Evolutionary conservation across 441 rosid species (phyloP), one percentile per base, ranked within the genome.

Genomic region (Breynia disticha): DNA sequence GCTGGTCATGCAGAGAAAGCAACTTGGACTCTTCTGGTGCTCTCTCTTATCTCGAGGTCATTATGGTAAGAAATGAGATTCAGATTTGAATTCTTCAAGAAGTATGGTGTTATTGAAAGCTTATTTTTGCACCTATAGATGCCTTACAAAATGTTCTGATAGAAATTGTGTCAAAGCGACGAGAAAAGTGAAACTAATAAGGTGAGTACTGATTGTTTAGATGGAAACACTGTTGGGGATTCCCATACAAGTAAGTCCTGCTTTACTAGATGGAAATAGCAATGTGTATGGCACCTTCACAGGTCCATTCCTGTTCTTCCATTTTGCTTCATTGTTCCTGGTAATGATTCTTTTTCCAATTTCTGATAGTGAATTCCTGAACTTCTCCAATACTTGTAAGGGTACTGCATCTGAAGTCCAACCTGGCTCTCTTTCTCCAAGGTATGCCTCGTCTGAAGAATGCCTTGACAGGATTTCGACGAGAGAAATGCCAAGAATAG

Each of bases 381-480:
- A 66, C 52, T 51, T 55, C 45, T 60, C 51, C 13, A 66, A 60
- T 7, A 61, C 70, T 9, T 24, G 54, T 44, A 50, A 11, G 18
- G 70, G 49, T 46, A 16, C 41, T 4, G 5, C 11, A 39, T 66
- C 65, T 3, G 65, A 35, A 35, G 70, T 66, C 70, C 70, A 66
- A 21, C 51, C 61, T 14, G 56, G 61, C 38, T 49, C 63, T 46
- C 70, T 14, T 50, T 60, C 61, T 16, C 56, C 57, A 3, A 66
- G 61, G 38, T 66, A 66, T 20, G 45, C 65, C 54, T 66, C 70
- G 22, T 60, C 70, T 1, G 70, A 50, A 12, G 70, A 37, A 55
- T 66, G 70, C 49, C 24, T 64, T 21, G 72, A 72, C 61, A 67
- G 51, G n/a, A 72, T 54, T 49, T 72, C 76, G 19, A 67, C 38